Conservation (phyloP, 495 filamentous ascomycete species). For the Daldinia concentrica region DNA sequence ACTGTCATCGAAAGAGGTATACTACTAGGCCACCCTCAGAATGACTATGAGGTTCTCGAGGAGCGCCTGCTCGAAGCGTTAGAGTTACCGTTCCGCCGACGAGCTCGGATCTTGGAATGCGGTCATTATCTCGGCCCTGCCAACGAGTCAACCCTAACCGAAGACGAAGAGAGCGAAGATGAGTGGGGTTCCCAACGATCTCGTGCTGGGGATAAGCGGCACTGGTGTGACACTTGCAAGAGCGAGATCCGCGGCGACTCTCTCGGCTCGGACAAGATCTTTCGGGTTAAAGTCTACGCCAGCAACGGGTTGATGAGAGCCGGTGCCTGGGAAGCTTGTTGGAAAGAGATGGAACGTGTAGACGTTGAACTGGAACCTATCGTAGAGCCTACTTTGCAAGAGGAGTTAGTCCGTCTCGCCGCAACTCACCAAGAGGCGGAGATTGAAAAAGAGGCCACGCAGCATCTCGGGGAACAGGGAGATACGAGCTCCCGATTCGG, state of each 20-base stretch:
- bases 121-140: constrained; percentile 73
- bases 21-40: constrained; percentile 86
- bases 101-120: constrained; percentile 76
- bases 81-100: constrained; percentile 70
- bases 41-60: constrained; percentile 91
- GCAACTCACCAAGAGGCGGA: constrained; percentile 44
- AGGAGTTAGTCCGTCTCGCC: constrained; percentile 57
- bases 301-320: constrained; percentile 92
- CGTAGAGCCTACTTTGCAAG: constrained; percentile 53
- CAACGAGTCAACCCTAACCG: constrained; percentile 52
- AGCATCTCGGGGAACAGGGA: constrained; percentile 37
- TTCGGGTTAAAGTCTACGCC: constrained; percentile 89
- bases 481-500: constrained; percentile 22
- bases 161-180: constrained; percentile 60
- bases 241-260: constrained; percentile 60
- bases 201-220: constrained; percentile 51
- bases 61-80: constrained; percentile 89
- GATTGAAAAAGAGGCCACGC: constrained; percentile 44
- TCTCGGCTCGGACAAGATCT: constrained; percentile 64
- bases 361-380: constrained; percentile 87
- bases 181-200: constrained; percentile 51
- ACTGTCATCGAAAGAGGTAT: constrained; percentile 86
- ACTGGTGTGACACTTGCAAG: constrained; percentile 70
- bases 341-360: constrained; percentile 97
- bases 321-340: constrained; percentile 91